Conservation (phyloP, 2,329 filamentous ascomycete genomes). For the Colletotrichum sp. region DNA sequence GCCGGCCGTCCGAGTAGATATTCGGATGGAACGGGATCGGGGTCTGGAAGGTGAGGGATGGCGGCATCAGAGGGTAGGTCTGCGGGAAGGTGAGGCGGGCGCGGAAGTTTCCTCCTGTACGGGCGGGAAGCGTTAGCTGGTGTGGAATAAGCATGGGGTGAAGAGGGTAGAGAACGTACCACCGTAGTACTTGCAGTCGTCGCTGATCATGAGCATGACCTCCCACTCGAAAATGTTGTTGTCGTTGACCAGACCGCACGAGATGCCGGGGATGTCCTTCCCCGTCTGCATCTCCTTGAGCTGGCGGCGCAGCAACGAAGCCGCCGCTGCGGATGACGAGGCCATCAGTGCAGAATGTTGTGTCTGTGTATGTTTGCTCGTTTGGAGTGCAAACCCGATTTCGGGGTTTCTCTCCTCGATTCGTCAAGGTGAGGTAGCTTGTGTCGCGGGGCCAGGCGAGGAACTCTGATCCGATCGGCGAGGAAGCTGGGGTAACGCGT, state of each 20-base stretch:
- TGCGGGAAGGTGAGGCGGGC: constrained; percentile 82
- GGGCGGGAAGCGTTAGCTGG: background rate
- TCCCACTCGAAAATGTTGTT: constrained; percentile 97
- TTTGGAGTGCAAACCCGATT: background rate
- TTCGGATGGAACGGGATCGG: constrained; percentile 94
- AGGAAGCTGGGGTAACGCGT: background rate
- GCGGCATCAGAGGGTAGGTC: constrained; percentile 87
- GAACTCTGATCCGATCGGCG: background rate
- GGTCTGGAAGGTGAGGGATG: constrained; percentile 83
- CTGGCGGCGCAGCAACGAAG: constrained; percentile 79
- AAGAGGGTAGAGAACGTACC: constrained; percentile 57
- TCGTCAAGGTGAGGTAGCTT: background rate
- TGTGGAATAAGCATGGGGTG: background rate
- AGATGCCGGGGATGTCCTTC: constrained; percentile 93
- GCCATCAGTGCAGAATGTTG: constrained; percentile 37
- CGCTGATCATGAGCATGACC: constrained; percentile 97
- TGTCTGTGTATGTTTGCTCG: background rate
- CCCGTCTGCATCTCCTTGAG: constrained; percentile 93
- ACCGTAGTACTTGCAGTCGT: constrained; percentile 92
- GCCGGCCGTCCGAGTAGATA: constrained; percentile 84
- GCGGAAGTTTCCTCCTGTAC: constrained; percentile 86
- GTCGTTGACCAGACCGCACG: constrained; percentile 84
- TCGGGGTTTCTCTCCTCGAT: background rate
- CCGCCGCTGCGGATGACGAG: constrained; percentile 61
- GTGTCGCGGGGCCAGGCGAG: background rate